Evolutionary conservation across 2,329 filamentous ascomycete species (phyloP), one percentile per base, ranked within the genome.

Genomic region (Chaetomium sp.): DNA sequence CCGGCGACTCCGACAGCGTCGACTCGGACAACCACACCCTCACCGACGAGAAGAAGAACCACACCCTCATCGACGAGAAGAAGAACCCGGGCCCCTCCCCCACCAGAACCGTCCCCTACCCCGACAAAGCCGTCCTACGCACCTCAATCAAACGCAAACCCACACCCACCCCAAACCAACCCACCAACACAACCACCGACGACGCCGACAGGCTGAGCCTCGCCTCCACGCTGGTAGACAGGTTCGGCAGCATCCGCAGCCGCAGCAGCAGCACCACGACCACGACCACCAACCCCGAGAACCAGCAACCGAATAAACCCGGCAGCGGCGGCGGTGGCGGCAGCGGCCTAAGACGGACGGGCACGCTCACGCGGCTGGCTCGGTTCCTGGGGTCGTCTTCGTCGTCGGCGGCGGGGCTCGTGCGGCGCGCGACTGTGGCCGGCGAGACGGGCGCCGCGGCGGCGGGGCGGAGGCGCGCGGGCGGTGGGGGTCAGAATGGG

Each of bases 301-400:
- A 4, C 35, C 35, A 13, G 35, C 35, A 6, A 12, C 35, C 10
- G 33, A 12, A 35, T 35, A 10, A 3, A 12, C 10, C 33, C 33
- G 3, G 4, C 3, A 19, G 3, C 35, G 19, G 13, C 35, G 6
- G 12, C 35, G 13, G 2, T 5, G 12, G 35, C 10, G 35, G 1
- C 12, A 16, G 35, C 35, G 3, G 21, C 5, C 62, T 56, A 4
- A 49, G 35, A 16, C 62, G 56, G 19, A 19, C 56, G 7, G 50
- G 62, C 19, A 67, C 65, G 1, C 58, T 67, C 12, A 59, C 65
- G 7, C 62, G 62, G 23, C 42, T 67, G 13, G 55, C 65, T 1
- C 62, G 62, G 23, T 65, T 65, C 31, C 21, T 67, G 0, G 53
- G 61, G 3, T 21, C 56, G 0, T 47, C 57, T 1, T 47, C 60